A percentile compares a stretch with the other conserved stretches of the same genome.
phyloP scores from a whole-genome alignment of 352 stramenopile species.

The Phytophthora pluvialis region DNA sequence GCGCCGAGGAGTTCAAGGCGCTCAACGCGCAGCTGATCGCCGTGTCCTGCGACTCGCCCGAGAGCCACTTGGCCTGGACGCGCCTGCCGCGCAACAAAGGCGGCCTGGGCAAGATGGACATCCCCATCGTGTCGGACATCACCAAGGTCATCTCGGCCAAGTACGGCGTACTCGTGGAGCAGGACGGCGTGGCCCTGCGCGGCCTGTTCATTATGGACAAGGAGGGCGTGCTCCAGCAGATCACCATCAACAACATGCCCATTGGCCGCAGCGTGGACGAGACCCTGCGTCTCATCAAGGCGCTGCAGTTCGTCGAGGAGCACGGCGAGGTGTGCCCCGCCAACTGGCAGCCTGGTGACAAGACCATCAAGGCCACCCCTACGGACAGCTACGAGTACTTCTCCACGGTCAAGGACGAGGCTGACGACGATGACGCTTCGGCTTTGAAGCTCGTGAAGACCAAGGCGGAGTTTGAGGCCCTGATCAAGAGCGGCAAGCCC shows the following conservation, averaged over 20 bases:
- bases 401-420: constrained; percentile 64
- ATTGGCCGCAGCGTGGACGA: constrained; percentile 94
- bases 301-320: constrained; percentile 93
- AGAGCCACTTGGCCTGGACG: constrained; percentile 93
- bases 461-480: constrained; percentile 66
- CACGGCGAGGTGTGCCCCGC: constrained; percentile 94
- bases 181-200: constrained; percentile 86
- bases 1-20: constrained; percentile 79
- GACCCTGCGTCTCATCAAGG: constrained; percentile 92
- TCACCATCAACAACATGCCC: constrained; percentile 93
- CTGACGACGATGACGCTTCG: constrained; percentile 47
- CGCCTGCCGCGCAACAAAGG: constrained; percentile 89
- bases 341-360: constrained; percentile 92
- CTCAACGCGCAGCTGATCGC: constrained; percentile 91
- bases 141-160: constrained; percentile 93
- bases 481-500: constrained; percentile 72
- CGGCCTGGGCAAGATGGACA: constrained; percentile 93
- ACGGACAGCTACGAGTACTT: constrained; percentile 88
- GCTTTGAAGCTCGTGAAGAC: constrained; percentile 61
- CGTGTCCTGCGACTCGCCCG: constrained; percentile 90
- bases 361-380: constrained; percentile 90
- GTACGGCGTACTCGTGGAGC: constrained; percentile 91
- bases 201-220: constrained; percentile 95
- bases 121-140: constrained; percentile 93
- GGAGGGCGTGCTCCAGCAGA: constrained; percentile 86